Conservation (phyloP, 202 grass and related monocot genomes). For the Cymbopogon flexuosus region DNA sequence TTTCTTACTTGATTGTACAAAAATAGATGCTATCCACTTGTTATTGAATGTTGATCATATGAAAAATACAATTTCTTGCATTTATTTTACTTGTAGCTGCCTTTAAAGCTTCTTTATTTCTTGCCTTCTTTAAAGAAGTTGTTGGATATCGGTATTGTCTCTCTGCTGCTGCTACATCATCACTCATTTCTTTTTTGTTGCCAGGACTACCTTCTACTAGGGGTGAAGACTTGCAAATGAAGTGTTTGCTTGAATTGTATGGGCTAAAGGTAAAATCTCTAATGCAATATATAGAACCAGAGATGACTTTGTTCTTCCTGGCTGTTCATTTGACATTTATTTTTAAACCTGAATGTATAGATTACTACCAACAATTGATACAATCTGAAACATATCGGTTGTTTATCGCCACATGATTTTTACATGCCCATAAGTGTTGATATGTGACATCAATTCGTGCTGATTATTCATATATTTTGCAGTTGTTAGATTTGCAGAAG, state of each 20-base stretch:
- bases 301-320: slow-evolving; percentile 26
- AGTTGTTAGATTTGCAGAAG: slow-evolving; percentile 87
- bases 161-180: not conserved
- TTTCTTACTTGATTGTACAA: not conserved
- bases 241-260: slow-evolving; percentile 98
- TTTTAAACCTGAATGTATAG: not conserved
- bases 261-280: slow-evolving; percentile 76
- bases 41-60: slow-evolving; percentile 2
- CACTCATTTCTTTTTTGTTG: slow-evolving; percentile 37
- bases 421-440: not conserved
- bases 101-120: not conserved
- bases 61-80: slow-evolving; percentile 10
- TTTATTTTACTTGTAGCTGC: slow-evolving; percentile 14
- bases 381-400: slow-evolving; percentile 18
- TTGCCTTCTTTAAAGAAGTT: slow-evolving; percentile 3
- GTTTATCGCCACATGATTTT: slow-evolving; percentile 11
- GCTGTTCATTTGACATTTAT: slow-evolving; percentile 11
- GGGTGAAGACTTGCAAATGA: slow-evolving; percentile 97
- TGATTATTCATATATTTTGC: slow-evolving; percentile 38
- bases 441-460: not conserved
- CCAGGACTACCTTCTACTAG: slow-evolving; percentile 73
- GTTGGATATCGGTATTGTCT: not conserved
- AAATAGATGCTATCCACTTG: not conserved
- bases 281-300: not conserved
- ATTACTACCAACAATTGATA: not conserved